Evolutionary conservation across 441 rosid genomes (phyloP).

Genomic region (Oxalis stricta): DNA sequence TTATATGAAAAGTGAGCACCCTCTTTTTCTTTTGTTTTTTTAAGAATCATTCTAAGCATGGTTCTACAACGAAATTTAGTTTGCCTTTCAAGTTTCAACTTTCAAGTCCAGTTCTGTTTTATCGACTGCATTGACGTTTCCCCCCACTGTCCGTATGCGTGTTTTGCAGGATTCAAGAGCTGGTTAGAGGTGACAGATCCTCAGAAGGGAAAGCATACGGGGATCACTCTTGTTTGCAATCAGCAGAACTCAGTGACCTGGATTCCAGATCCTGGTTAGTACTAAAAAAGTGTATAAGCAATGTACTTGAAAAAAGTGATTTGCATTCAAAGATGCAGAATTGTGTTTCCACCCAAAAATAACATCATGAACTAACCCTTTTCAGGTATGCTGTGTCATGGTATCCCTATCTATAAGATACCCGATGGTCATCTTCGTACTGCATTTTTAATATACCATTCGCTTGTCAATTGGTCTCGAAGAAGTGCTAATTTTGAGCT

Average conservation of each 20-base stretch:
- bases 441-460: slow-evolving; percentile 46
- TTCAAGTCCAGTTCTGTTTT: no score
- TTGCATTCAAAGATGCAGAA: not conserved
- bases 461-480: slow-evolving; percentile 28
- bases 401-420: slow-evolving; percentile 47
- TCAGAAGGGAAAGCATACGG: slow-evolving; percentile 24
- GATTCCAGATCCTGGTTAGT: slow-evolving; percentile 49
- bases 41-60: no score
- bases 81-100: no score
- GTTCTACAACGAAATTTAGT: no score
- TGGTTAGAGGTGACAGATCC: slow-evolving; percentile 18
- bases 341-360: no score
- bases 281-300: not conserved
- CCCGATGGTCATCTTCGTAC: slow-evolving; percentile 41
- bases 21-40: no score
- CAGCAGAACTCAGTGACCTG: slow-evolving; percentile 24
- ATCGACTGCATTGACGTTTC: no score
- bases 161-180: slow-evolving; percentile 36
- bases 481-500: slow-evolving; percentile 17
- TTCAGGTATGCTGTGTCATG: slow-evolving; percentile 56
- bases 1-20: slow-evolving; percentile 34
- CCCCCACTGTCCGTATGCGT: no score
- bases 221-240: slow-evolving; percentile 23
- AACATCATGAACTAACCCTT: not conserved
- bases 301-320: not conserved